These are phyloP conservation scores for Fusarium irregulare DNA, from an alignment of 2,329 filamentous ascomycete species.

Conservation along the genomic window DNA sequence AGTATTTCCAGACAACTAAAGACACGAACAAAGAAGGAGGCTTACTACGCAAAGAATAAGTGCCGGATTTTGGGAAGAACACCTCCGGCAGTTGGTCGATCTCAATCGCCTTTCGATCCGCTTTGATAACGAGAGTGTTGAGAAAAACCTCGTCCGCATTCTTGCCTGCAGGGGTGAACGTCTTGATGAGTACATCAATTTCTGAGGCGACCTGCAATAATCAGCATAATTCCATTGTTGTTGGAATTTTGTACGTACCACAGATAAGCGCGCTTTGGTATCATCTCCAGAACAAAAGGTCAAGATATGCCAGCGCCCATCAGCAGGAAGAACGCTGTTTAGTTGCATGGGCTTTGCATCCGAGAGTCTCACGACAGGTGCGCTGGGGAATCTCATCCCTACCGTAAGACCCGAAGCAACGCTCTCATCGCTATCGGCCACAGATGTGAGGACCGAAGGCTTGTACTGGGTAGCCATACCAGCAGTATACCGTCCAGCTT, in stretches of 20 bases:
- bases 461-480: constrained; percentile 30
- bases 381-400: constrained; percentile 40
- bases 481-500: constrained; percentile 37
- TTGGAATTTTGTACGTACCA: neutral
- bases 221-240: accelerated
- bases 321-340: constrained; percentile 14
- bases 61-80: constrained; percentile 26
- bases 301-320: constrained; percentile 40
- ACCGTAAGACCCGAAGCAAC: constrained; percentile 10
- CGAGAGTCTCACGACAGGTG: constrained; percentile 24
- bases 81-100: constrained; percentile 18
- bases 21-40: accelerated
- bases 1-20: accelerated
- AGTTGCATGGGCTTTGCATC: constrained; percentile 39
- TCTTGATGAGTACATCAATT: neutral
- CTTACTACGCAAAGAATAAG: constrained; percentile 10
- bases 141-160: constrained; percentile 12
- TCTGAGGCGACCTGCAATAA: neutral
- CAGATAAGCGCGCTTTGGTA: neutral
- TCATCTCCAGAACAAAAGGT: constrained; percentile 17
- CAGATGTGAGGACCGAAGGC: constrained; percentile 9
- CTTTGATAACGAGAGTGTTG: constrained; percentile 7
- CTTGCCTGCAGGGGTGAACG: neutral
- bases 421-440: accelerated
- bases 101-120: constrained; percentile 4